phyloP scores from a whole-genome alignment of 2,329 filamentous ascomycete species.

The Aspergillus intermedius region DNA sequence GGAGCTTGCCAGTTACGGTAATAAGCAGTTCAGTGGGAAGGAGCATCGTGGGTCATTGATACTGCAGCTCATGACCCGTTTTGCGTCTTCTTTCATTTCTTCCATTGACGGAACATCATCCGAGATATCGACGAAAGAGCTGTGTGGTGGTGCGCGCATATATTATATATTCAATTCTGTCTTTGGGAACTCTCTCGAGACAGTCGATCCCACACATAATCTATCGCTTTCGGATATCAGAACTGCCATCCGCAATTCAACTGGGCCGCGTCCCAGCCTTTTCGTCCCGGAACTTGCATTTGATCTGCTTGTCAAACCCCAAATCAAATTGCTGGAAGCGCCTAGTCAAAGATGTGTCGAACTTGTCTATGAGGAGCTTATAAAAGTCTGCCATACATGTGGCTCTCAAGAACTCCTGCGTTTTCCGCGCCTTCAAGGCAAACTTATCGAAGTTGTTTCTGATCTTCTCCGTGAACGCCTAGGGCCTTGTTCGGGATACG shows the following conservation, averaged over 20 bases:
- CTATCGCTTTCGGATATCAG: conserved; percentile 90
- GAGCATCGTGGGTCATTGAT: conserved; percentile 94
- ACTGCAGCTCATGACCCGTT: conserved; percentile 94
- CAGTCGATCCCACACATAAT: conserved; percentile 93
- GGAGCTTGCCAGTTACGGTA: conserved; percentile 94
- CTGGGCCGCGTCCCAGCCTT: conserved; percentile 85
- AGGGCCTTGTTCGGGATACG: conserved; percentile 81
- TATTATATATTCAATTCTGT: conserved; percentile 99
- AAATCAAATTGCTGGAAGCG: conserved; percentile 93
- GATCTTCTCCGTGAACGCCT: conserved; percentile 88
- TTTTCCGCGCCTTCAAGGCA: conserved; percentile 87
- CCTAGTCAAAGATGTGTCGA: conserved; percentile 96
- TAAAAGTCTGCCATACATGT: conserved; percentile 99
- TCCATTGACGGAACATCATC: conserved; percentile 98
- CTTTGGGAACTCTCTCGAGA: conserved; percentile 91
- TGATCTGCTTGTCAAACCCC: conserved; percentile 92
- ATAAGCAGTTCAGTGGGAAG: conserved; percentile 95
- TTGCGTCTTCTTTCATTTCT: conserved; percentile 94
- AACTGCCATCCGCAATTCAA: conserved; percentile 96
- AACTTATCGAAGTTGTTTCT: conserved; percentile 96
- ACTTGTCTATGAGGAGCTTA: conserved; percentile 95
- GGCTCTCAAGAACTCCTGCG: conserved; percentile 88
- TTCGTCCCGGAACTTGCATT: conserved; percentile 98
- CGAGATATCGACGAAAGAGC: conserved; percentile 96
- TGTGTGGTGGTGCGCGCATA: conserved; percentile 88